Percentiles rank a stretch among this genome's conserved stretches.
phyloP scores from a whole-genome alignment of 2,329 filamentous ascomycete species.

The Fusarium burgessii region DNA sequence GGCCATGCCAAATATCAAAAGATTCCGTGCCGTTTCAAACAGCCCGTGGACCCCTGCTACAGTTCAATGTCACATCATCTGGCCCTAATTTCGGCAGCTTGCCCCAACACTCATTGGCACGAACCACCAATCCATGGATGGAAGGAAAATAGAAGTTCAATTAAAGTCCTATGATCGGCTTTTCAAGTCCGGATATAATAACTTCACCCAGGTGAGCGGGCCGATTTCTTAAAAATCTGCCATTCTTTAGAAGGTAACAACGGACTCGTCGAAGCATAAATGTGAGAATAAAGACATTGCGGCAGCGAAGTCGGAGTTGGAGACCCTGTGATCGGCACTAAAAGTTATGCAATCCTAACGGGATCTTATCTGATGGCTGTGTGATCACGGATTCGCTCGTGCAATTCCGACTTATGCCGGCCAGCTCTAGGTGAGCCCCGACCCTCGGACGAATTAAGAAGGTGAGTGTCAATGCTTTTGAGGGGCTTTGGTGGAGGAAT shows the following conservation, averaged over 20 bases:
- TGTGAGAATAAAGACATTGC: slow-evolving; percentile 23
- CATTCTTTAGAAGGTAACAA: not conserved
- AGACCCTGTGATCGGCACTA: slow-evolving; percentile 26
- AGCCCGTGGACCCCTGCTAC: not conserved
- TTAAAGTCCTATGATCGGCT: slow-evolving; percentile 35
- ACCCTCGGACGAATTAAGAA: slow-evolving; percentile 15
- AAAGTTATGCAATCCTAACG: slow-evolving; percentile 16
- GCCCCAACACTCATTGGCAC: not conserved
- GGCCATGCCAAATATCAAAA: not conserved
- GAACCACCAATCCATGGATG: slow-evolving; percentile 2
- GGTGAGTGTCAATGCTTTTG: slow-evolving; percentile 19
- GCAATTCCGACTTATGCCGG: slow-evolving; percentile 41
- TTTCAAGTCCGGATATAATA: slow-evolving; percentile 18
- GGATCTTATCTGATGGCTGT: slow-evolving; percentile 29
- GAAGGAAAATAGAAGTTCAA: not conserved
- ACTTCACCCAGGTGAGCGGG: slow-evolving; percentile 13
- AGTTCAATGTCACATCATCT: slow-evolving; percentile 20
- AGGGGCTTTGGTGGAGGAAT: slow-evolving; percentile 25
- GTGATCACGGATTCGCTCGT: slow-evolving; percentile 28
- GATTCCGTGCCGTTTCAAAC: not conserved
- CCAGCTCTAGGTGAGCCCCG: slow-evolving; percentile 25
- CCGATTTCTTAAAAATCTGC: not conserved
- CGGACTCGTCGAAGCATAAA: slow-evolving; percentile 5
- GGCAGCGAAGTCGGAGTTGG: slow-evolving; percentile 43
- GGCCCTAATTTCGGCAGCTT: slow-evolving; percentile 7